Evolutionary conservation across 768 basidiomycete genomes (phyloP).

Genomic region (Pilatotrama ljubarskyi): DNA sequence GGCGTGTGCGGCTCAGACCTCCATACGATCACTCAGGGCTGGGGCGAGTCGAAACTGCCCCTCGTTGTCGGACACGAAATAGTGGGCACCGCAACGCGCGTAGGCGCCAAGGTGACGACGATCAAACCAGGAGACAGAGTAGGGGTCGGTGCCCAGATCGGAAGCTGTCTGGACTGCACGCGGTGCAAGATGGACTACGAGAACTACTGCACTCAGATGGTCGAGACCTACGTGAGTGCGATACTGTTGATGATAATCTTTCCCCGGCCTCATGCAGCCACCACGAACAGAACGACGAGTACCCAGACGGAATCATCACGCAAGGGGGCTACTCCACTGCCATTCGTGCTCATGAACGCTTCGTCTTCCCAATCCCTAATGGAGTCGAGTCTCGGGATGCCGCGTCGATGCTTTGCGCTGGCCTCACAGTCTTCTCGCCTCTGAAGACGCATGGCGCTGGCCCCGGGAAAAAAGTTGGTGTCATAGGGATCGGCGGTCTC

Average conservation of each 20-base stretch:
- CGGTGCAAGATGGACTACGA: slow-evolving; percentile 53
- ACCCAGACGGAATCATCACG: slow-evolving; percentile 42
- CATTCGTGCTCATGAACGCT: slow-evolving; percentile 49
- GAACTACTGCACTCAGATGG: slow-evolving; percentile 53
- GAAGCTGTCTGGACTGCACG: slow-evolving; percentile 50
- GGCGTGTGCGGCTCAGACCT: slow-evolving; percentile 55
- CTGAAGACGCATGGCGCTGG: slow-evolving; percentile 53
- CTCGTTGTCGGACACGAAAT: slow-evolving; percentile 50
- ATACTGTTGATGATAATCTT: neutral
- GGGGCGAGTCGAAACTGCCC: slow-evolving; percentile 34
- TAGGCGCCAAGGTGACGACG: slow-evolving; percentile 53
- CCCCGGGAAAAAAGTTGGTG: slow-evolving; percentile 63
- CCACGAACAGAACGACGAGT: slow-evolving; percentile 34
- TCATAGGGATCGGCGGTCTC: slow-evolving; percentile 67
- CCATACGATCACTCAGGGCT: slow-evolving; percentile 44
- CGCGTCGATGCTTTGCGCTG: slow-evolving; percentile 66
- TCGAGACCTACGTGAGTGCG: slow-evolving; percentile 38
- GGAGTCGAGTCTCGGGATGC: slow-evolving; percentile 50
- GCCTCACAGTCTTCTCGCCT: slow-evolving; percentile 65
- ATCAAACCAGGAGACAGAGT: slow-evolving; percentile 55
- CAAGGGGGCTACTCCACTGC: slow-evolving; percentile 49
- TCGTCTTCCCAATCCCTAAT: slow-evolving; percentile 61
- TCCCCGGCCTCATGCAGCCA: too few relatives aligned
- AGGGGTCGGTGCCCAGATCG: slow-evolving; percentile 54
- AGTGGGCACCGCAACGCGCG: slow-evolving; percentile 49